Evolutionary conservation across 2,329 filamentous ascomycete genomes (phyloP).

Genomic region (Aspergillus cejpii): DNA sequence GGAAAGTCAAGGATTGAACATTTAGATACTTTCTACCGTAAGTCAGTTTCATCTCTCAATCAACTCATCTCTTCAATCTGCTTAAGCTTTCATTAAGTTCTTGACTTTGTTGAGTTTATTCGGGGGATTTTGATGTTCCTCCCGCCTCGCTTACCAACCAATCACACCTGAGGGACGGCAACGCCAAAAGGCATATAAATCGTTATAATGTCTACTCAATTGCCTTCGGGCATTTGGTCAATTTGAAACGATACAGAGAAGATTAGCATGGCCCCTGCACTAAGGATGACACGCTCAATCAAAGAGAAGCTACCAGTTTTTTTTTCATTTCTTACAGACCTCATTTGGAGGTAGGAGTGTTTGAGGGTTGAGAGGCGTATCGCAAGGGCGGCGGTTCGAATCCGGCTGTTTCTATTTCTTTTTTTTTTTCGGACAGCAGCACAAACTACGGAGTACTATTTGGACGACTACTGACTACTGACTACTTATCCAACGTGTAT

Average conservation of each 20-base stretch:
- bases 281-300: conserved; percentile 92
- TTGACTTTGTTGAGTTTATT: no score
- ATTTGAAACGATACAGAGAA: conserved; percentile 67
- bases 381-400: conserved; percentile 8
- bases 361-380: neutral
- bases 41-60: no score
- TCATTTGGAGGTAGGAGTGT: conserved; percentile 12
- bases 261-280: conserved; percentile 78
- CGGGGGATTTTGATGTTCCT: neutral
- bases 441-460: no score
- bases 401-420: neutral
- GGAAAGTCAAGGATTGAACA: no score
- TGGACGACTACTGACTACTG: no score
- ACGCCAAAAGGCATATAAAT: conserved; percentile 16
- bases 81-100: no score
- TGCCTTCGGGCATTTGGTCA: conserved; percentile 54
- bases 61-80: no score
- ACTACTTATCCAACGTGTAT: no score
- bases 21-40: no score
- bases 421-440: no score
- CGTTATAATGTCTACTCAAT: conserved; percentile 6
- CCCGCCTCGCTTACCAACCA: conserved; percentile 1
- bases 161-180: neutral
- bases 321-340: conserved; percentile 38
- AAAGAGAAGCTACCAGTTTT: conserved; percentile 70